Evolutionary conservation across 305 asterid genomes (phyloP).

Genomic region (Solanum hybrid): DNA sequence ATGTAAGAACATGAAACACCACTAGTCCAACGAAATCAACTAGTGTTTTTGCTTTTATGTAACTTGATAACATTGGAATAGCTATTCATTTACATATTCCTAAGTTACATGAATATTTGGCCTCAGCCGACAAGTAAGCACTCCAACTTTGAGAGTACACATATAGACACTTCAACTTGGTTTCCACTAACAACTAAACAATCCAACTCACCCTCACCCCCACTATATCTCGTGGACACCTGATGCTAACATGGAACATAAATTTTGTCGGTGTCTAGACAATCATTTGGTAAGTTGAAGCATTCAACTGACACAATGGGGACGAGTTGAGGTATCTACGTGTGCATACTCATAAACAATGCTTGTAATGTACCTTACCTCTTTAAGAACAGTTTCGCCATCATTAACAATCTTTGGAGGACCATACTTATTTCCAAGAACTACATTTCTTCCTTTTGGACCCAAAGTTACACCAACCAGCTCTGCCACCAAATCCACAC

Average conservation of each 20-base stretch:
- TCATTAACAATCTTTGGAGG: constrained; percentile 94
- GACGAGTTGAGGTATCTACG: background rate
- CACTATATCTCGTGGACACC: background rate
- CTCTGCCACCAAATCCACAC: constrained; percentile 71
- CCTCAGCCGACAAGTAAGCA: rapidly evolving
- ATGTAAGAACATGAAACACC: background rate
- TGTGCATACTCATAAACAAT: background rate
- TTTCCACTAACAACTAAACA: rapidly evolving
- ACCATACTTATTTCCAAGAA: constrained; percentile 82
- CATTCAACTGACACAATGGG: background rate
- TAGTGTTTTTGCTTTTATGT: background rate
- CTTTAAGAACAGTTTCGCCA: constrained; percentile 83
- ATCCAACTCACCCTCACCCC: background rate
- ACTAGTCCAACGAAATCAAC: background rate
- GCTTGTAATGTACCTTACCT: constrained; percentile 29
- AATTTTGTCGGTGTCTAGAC: background rate
- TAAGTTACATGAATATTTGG: background rate
- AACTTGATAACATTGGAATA: background rate
- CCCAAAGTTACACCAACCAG: constrained; percentile 84
- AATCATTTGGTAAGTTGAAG: background rate
- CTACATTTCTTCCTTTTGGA: constrained; percentile 91
- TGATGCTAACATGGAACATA: background rate
- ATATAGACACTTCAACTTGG: background rate
- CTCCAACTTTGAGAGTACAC: background rate
- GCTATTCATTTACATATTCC: background rate